Base-by-base conservation (phyloP, 441 rosid species). In the Syzygium malaccense region DNA sequence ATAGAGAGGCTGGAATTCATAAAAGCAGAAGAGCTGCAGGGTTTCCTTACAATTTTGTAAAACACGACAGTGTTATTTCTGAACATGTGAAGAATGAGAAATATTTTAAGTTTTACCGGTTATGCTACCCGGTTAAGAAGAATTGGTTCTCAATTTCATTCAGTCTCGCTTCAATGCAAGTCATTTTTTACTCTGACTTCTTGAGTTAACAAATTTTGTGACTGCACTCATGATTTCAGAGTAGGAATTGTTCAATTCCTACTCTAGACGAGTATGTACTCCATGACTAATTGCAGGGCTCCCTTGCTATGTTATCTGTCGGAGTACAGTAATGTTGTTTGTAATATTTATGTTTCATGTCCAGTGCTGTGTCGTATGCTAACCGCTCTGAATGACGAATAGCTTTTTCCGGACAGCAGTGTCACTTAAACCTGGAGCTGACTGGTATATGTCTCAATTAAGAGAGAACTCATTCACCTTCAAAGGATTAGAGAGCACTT, bases 361-460 rank as follows among this genome's bases (percentile, higher is more conserved):
- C 55, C 15, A 54, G 55, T 54, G 18, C 55, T 54, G 55, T 54
- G 55, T 14, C 18, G 8, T 18, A 41, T 68, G 26, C 20, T 33
- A 68, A 33, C 37, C 79, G 19, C 48, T 0, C 1, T 33, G 45
- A 5, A 0, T 26, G 20, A 18, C 28, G 20, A 19, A 33, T 11
- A 33, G 26, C 28, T 33, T 19, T 68, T 26, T 19, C 11, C 79
- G 0, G 45, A 33, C 48, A 68, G 37, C 37, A 68, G 19, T 68
- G 79, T 68, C 26, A 17, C 79, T 18, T 3, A 19, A 26, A 33
- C 48, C 79, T 68, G 79, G 26, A 33, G 19, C 79, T 19, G 48
- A 68, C 33, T 12, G 26, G 79, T 19, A 33, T 26, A 28, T 68
- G 48, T 0, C 79, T 33, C 14, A 26, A 68, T 19, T 5, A 19